phyloP scores from a whole-genome alignment of 2,329 filamentous ascomycete species.

The Scleromitrula shiraiana region DNA sequence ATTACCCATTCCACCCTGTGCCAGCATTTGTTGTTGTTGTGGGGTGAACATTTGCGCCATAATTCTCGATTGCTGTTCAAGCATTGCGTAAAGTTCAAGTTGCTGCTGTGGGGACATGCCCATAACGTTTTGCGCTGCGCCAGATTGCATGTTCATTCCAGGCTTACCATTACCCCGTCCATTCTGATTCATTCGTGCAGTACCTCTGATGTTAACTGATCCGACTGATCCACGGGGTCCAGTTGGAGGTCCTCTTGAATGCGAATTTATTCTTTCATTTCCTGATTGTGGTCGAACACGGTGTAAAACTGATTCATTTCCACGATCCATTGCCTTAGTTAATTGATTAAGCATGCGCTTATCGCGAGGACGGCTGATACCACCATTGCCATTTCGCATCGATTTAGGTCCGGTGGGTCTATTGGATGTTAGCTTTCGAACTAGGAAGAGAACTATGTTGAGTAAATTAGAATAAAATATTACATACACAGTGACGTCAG shows the following conservation, averaged over 20 bases:
- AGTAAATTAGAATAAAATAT: too few relatives aligned
- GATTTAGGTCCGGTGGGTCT: slow-evolving; percentile 93
- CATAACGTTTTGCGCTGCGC: slow-evolving; percentile 37
- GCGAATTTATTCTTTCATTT: slow-evolving; percentile 73
- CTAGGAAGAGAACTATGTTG: slow-evolving; percentile 3
- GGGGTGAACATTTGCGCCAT: slow-evolving; percentile 58
- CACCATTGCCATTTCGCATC: slow-evolving; percentile 65
- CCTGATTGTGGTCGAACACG: slow-evolving; percentile 66
- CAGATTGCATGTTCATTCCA: slow-evolving; percentile 34
- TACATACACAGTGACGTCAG: slow-evolving; percentile 52
- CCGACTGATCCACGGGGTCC: slow-evolving; percentile 54
- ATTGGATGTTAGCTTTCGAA: slow-evolving; percentile 33
- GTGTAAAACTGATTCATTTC: slow-evolving; percentile 67
- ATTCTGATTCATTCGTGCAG: slow-evolving; percentile 33
- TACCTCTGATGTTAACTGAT: slow-evolving; percentile 32
- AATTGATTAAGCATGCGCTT: slow-evolving; percentile 82
- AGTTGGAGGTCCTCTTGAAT: slow-evolving; percentile 61
- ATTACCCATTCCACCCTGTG: slow-evolving; percentile 37
- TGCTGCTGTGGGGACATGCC: slow-evolving; percentile 59
- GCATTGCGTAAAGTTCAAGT: slow-evolving; percentile 65
- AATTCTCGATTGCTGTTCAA: slow-evolving; percentile 82
- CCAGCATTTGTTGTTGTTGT: slow-evolving; percentile 36
- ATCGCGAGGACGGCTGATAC: slow-evolving; percentile 49
- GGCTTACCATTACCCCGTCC: slow-evolving; percentile 41
- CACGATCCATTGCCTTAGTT: slow-evolving; percentile 73